A percentile compares a stretch with the other conserved stretches of the same genome.
Evolutionary conservation across 257 asterid genomes (phyloP).

Genomic region (Penstemon barbatus): DNA sequence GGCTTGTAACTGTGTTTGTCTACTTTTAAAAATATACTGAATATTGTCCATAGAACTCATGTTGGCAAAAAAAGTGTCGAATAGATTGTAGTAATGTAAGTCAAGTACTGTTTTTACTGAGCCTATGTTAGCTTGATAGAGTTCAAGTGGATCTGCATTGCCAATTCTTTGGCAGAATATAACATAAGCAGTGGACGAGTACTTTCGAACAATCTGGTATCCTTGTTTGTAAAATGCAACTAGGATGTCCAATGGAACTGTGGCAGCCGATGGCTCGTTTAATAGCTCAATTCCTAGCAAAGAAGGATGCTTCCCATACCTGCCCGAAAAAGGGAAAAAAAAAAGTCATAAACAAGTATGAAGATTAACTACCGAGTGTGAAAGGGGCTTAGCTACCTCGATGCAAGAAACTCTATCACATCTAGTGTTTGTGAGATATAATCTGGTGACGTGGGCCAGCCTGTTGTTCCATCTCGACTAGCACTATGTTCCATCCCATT

Average conservation of each 20-base stretch:
- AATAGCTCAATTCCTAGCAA: conserved; percentile 80
- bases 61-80: conserved; percentile 52
- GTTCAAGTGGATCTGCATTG: conserved; percentile 68
- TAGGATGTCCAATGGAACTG: conserved; percentile 63
- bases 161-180: conserved; percentile 79
- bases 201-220: conserved; percentile 60
- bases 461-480: conserved; percentile 74
- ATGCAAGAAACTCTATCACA: conserved; percentile 70
- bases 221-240: conserved; percentile 65
- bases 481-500: conserved; percentile 91
- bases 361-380: neutral
- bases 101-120: conserved; percentile 62
- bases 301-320: conserved; percentile 73
- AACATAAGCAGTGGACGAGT: conserved; percentile 68
- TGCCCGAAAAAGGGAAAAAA: conserved; percentile 27
- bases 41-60: conserved; percentile 55
- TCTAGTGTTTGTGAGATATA: conserved; percentile 50
- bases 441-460: conserved; percentile 65
- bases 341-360: no score
- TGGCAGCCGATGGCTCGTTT: conserved; percentile 70
- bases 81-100: conserved; percentile 76
- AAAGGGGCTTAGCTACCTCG: conserved; percentile 48
- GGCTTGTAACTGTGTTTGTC: conserved; percentile 62
- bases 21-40: conserved; percentile 51
- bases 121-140: conserved; percentile 67